These are phyloP conservation scores for Neonothopanus nambi DNA, from an alignment of 1,284 basidiomycete genomes.

Conservation along the genomic window DNA sequence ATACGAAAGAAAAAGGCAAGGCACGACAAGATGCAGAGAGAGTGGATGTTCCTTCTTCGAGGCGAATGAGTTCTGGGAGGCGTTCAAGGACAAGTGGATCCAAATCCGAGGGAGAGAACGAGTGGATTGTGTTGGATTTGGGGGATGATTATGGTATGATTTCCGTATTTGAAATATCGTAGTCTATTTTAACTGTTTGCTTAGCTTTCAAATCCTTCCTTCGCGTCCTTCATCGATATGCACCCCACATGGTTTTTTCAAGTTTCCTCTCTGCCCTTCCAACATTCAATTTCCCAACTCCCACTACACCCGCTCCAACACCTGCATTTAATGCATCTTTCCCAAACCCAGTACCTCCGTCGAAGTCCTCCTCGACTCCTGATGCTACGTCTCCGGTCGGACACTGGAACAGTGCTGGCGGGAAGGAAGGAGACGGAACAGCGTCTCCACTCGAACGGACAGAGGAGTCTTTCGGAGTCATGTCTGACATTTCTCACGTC, in stretches of 20 bases:
- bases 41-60: conserved; percentile 8
- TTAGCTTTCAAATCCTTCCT: conserved; percentile 56
- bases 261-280: conserved; percentile 42
- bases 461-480: too few relatives aligned
- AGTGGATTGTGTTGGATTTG: conserved; percentile 64
- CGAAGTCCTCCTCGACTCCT: not conserved
- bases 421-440: too few relatives aligned
- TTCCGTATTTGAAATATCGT: conserved; percentile 12
- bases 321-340: conserved; percentile 22
- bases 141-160: conserved; percentile 52
- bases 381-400: conserved; percentile 1
- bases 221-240: conserved; percentile 60
- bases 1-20: not conserved
- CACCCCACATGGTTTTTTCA: conserved; percentile 41
- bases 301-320: conserved; percentile 21
- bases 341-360: conserved; percentile 9
- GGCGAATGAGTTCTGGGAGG: conserved; percentile 19
- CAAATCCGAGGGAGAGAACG: conserved; percentile 21
- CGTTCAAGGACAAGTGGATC: too few relatives aligned
- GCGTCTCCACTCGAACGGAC: too few relatives aligned
- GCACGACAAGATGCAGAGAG: conserved; percentile 3
- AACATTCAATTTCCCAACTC: conserved; percentile 20
- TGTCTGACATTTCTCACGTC: too few relatives aligned
- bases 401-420: too few relatives aligned
- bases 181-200: not conserved